A percentile compares a stretch with the other conserved stretches of the same genome.
Evolutionary conservation across 345 rosid genomes (phyloP).

Genomic region (Orychophragmus violaceus): DNA sequence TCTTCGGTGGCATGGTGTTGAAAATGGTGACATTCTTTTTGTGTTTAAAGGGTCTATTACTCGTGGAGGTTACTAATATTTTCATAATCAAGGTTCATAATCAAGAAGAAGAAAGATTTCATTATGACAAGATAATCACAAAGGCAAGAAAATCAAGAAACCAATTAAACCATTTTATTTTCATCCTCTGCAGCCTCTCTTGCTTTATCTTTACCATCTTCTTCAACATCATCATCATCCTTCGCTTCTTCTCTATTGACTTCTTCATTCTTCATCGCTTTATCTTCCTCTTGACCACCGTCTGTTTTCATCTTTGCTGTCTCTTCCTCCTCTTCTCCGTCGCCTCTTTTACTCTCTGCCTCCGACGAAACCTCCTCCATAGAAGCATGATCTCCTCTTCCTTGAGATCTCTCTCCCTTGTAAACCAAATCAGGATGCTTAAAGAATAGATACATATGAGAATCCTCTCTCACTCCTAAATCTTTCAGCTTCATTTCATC

Average conservation of each 20-base stretch:
- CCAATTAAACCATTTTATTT: not conserved
- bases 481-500: constrained; percentile 40
- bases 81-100: not conserved
- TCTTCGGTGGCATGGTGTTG: constrained; percentile 77
- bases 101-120: constrained; percentile 13
- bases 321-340: constrained; percentile 6
- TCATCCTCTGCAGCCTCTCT: constrained; percentile 4
- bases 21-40: constrained; percentile 60
- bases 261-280: not conserved
- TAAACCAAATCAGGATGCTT: constrained; percentile 22
- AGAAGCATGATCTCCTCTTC: not conserved
- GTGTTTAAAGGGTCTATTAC: constrained; percentile 67
- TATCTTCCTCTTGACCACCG: not conserved
- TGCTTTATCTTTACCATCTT: not conserved
- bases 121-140: not conserved
- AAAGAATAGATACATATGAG: constrained; percentile 62
- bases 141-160: not conserved
- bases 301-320: not conserved
- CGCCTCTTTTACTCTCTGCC: not conserved
- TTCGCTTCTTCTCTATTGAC: not conserved
- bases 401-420: constrained; percentile 11
- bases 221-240: not conserved
- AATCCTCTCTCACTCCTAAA: constrained; percentile 47
- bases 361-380: constrained; percentile 22
- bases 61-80: constrained; percentile 15